Base-by-base conservation (phyloP, 139 green algal genomes). In the Haematococcus sp. region DNA sequence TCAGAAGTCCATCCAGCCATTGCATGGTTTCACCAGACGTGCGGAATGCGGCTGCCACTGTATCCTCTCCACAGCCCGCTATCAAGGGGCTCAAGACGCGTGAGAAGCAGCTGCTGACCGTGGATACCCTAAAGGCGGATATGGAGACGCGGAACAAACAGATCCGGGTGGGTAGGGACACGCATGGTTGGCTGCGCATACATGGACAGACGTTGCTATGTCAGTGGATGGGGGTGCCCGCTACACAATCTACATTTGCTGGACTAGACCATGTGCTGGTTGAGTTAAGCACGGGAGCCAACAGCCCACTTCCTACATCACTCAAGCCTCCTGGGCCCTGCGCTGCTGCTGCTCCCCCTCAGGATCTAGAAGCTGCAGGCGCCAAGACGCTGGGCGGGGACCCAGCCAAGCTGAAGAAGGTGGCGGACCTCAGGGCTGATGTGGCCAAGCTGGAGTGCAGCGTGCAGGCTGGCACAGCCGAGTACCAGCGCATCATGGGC, bases 71-170 rank as follows among this genome's bases (percentile, higher is more conserved):
- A 27, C 84, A 91, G 86, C 69, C 83, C 28, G 79, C 74, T 7
- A 70, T 83, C 52, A 84, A 84, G 64, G 84, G 82, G 13, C 75
- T 88, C 20, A 67, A 72, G 22, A 77, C 79, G 0, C 80, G 87
- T 27, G 87, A 91, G 70, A 86, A 91, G 81, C 80, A 85, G 63
- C 76, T 91, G 67, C 75, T 91, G 54, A 91, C 87, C 3, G 76
- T 74, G 13, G 75, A 87, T 66, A 88, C 79, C 20, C 64, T 91
- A 25, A 31, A 78, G 55, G 73, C 69, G 1, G 84, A 91, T 74
- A 65, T 87, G 68, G 83, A 82, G 55, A 73, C 68, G 15, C 74
- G 77, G 43, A 30, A 84, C 25, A 74, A 74, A 20, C 59, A 59
- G 9, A 78, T 91, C 28, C 63, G 66, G 22, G 68, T 67, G 54